phyloP scores from a whole-genome alignment of 2,329 filamentous ascomycete genomes.

The Pseudopyrenochaeta lycopersici region DNA sequence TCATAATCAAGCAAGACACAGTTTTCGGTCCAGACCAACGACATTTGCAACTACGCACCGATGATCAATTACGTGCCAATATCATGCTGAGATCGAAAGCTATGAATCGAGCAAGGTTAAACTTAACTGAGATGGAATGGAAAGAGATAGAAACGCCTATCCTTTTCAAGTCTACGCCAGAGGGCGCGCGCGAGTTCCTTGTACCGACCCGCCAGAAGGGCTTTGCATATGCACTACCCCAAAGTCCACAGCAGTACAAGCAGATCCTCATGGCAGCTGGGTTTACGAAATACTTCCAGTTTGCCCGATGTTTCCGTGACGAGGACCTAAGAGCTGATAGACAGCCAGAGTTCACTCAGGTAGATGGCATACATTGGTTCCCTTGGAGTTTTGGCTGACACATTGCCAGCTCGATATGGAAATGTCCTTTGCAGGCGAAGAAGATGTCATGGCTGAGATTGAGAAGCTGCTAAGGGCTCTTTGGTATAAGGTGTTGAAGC shows the following conservation, averaged over 20 bases:
- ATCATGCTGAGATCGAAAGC: conserved; percentile 75
- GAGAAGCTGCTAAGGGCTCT: conserved; percentile 64
- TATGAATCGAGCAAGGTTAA: conserved; percentile 61
- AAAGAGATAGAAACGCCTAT: conserved; percentile 89
- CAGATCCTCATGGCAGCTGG: conserved; percentile 96
- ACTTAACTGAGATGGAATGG: conserved; percentile 67
- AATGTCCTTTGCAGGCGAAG: conserved; percentile 82
- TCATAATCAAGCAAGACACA: conserved; percentile 78
- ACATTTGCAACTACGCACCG: conserved; percentile 85
- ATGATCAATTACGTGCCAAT: conserved; percentile 70
- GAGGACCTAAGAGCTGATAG: conserved; percentile 92
- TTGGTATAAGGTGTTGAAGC: conserved; percentile 61
- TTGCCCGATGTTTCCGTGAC: conserved; percentile 93
- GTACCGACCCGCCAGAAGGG: conserved; percentile 84
- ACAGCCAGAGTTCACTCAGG: conserved; percentile 96
- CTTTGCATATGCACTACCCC: conserved; percentile 87
- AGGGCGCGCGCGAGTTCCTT: conserved; percentile 93
- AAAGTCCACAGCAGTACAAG: conserved; percentile 98
- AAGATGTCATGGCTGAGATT: conserved; percentile 71
- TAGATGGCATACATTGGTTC: conserved; percentile 59
- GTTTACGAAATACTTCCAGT: conserved; percentile 84
- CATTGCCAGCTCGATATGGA: conserved; percentile 80
- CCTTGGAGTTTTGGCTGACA: conserved; percentile 4
- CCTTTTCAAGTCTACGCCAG: conserved; percentile 96
- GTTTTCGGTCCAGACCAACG: conserved; percentile 78